Evolutionary conservation across 805 yeast species (phyloP).

Genomic region (Kazachstania taianensis): DNA sequence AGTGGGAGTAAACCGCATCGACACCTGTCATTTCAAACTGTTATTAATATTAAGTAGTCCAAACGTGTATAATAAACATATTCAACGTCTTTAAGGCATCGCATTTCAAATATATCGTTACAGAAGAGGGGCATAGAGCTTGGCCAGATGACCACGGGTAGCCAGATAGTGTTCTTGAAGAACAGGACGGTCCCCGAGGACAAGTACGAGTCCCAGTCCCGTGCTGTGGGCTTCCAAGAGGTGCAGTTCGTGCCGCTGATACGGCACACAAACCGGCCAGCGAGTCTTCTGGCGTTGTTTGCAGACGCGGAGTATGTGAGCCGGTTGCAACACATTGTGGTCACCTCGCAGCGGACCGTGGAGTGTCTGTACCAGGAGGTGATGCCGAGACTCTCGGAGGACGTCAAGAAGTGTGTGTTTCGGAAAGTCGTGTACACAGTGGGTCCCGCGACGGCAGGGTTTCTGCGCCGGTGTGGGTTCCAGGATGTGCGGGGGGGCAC

Average conservation of each 20-base stretch:
- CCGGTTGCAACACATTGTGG: constrained; percentile 45
- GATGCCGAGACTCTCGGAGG: constrained; percentile 13
- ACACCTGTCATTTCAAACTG: not conserved
- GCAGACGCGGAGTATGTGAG: constrained; percentile 33
- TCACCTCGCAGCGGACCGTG: constrained; percentile 88
- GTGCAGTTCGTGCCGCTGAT: constrained; percentile 66
- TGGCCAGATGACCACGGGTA: not conserved
- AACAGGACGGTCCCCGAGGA: constrained; percentile 63
- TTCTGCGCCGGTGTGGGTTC: constrained; percentile 56
- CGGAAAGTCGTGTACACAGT: constrained; percentile 66
- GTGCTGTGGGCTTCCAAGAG: constrained; percentile 23
- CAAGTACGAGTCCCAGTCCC: constrained; percentile 45
- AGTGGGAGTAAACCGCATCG: constrained; percentile 74
- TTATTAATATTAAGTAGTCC: no score
- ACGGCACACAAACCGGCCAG: constrained; percentile 44
- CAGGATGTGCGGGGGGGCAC: constrained; percentile 47
- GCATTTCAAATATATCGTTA: no score
- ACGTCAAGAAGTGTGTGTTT: constrained; percentile 25
- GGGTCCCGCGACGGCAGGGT: constrained; percentile 76
- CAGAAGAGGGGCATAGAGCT: no score
- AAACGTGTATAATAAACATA: no score
- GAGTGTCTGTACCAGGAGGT: constrained; percentile 55
- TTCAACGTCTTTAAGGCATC: no score
- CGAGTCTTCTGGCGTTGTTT: constrained; percentile 36
- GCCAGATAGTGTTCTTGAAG: constrained; percentile 46